A percentile compares a stretch with the other conserved stretches of the same genome.
Conservation (phyloP, 805 yeast species). For the Lachancea quebecensis region DNA sequence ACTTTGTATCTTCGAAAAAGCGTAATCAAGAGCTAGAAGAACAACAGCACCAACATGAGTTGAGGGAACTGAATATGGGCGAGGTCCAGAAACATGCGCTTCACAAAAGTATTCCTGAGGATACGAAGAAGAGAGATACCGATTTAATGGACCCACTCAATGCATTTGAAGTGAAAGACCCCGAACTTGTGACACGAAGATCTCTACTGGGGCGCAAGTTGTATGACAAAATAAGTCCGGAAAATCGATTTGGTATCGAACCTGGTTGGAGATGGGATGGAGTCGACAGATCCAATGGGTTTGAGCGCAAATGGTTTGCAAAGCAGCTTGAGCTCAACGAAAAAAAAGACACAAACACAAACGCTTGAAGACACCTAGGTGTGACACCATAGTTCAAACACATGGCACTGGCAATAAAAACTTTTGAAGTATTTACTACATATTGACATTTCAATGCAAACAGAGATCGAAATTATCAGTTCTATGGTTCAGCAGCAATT, state of each 20-base stretch:
- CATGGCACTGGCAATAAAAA: no score
- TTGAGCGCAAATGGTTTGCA: constrained; percentile 57
- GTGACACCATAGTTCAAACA: neutral
- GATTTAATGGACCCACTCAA: constrained; percentile 56
- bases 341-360: constrained; percentile 24
- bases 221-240: constrained; percentile 43
- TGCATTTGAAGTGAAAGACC: constrained; percentile 30
- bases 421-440: no score
- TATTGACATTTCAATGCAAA: no score
- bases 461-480: no score
- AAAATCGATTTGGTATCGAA: constrained; percentile 64
- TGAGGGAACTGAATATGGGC: constrained; percentile 35
- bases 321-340: constrained; percentile 35
- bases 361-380: constrained; percentile 37
- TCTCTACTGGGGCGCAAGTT: constrained; percentile 44
- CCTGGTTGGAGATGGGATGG: constrained; percentile 94
- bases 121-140: neutral
- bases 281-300: constrained; percentile 81
- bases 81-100: constrained; percentile 26
- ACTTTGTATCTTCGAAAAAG: constrained; percentile 9
- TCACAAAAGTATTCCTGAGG: constrained; percentile 26
- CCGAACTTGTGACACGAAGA: neutral
- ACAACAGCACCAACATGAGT: constrained; percentile 25
- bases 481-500: no score
- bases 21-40: constrained; percentile 25